These are phyloP conservation scores for Malassezia arunalokei DNA, from an alignment of 1,284 basidiomycete genomes.

Conservation along the genomic window DNA sequence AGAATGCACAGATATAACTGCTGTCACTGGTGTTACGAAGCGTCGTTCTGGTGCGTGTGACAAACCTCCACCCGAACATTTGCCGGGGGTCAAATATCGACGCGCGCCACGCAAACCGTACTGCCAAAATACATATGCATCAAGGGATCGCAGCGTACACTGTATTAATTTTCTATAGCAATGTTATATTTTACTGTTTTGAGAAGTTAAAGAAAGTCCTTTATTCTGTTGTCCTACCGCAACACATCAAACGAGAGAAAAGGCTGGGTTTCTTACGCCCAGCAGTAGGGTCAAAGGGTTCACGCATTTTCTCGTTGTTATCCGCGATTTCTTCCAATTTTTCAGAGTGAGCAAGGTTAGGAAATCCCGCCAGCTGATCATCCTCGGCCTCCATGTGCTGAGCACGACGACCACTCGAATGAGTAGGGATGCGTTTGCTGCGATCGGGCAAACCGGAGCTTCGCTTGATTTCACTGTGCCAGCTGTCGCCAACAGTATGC, in stretches of 20 bases:
- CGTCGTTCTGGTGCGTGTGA: too few relatives aligned
- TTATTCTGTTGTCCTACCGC: background rate
- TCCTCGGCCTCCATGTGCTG: background rate
- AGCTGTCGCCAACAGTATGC: background rate
- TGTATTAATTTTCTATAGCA: too few relatives aligned
- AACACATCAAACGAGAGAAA: constrained; percentile 12
- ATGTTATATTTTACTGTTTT: too few relatives aligned
- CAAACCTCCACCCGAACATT: too few relatives aligned
- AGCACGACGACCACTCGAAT: background rate
- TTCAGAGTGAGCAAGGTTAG: constrained; percentile 3
- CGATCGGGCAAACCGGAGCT: background rate
- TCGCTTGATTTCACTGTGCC: background rate
- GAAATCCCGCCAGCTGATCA: constrained; percentile 9
- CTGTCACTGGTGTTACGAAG: too few relatives aligned
- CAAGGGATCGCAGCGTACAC: too few relatives aligned
- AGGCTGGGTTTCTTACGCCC: background rate
- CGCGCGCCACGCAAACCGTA: too few relatives aligned
- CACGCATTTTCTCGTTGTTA: constrained; percentile 10
- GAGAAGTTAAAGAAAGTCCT: too few relatives aligned
- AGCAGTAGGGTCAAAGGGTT: constrained; percentile 1
- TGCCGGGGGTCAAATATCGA: too few relatives aligned
- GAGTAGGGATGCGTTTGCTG: background rate
- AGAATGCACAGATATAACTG: too few relatives aligned
- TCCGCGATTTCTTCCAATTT: constrained; percentile 1
- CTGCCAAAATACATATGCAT: too few relatives aligned